These are phyloP conservation scores for Scheffersomyces cryptocercus DNA, from an alignment of 1,139 yeast species.

Conservation along the genomic window DNA sequence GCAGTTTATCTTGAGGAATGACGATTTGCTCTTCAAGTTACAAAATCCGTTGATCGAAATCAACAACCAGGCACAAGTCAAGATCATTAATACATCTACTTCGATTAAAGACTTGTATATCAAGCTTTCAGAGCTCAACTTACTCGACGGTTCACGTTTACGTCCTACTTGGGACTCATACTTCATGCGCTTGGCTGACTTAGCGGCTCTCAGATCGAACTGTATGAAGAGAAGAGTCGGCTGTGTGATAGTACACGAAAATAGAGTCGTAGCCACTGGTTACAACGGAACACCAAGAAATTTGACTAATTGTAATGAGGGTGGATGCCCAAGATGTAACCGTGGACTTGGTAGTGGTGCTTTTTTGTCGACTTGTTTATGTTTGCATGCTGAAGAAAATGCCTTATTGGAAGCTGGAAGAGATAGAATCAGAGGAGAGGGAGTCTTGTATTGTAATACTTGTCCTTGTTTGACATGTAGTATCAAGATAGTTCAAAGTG, in stretches of 20 bases:
- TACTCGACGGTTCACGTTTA: constrained; percentile 60
- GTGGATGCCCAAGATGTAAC: constrained; percentile 91
- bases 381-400: constrained; percentile 96
- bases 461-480: constrained; percentile 97
- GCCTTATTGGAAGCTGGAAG: constrained; percentile 94
- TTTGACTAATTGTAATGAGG: constrained; percentile 84
- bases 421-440: constrained; percentile 59
- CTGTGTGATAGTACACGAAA: constrained; percentile 86
- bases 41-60: constrained; percentile 47
- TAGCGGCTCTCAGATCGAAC: constrained; percentile 89
- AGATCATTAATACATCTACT: constrained; percentile 59
- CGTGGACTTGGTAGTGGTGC: constrained; percentile 63
- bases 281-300: constrained; percentile 97
- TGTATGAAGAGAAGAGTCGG: constrained; percentile 98
- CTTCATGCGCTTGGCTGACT: constrained; percentile 88
- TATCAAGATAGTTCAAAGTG: constrained; percentile 90
- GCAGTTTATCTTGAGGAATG: constrained; percentile 50
- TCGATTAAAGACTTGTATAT: constrained; percentile 49
- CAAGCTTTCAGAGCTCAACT: constrained; percentile 54
- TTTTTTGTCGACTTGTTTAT: constrained; percentile 75
- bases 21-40: constrained; percentile 39
- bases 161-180: constrained; percentile 97
- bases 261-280: constrained; percentile 90
- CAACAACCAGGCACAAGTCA: constrained; percentile 58
- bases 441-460: constrained; percentile 84